Evolutionary conservation across 2,329 filamentous ascomycete species (phyloP), one percentile per base, ranked within the genome.

Genomic region (Botrytis deweyae): DNA sequence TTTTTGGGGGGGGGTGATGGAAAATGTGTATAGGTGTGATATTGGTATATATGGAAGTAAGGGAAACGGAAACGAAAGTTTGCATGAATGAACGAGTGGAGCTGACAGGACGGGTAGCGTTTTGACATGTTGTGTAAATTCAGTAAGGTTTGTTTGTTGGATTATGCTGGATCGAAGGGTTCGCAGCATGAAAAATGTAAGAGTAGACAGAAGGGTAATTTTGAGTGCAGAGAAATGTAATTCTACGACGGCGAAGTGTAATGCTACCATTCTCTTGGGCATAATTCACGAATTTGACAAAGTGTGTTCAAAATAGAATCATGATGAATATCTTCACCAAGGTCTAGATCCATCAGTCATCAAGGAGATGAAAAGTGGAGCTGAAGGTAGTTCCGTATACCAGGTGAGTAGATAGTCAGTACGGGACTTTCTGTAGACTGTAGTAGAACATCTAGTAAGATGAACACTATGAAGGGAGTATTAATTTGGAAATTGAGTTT

Each of bases 341-440:
- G 46, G 33, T 66, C 64, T 67, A 67, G 64, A 67, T 67, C 22
- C 44, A 16, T 66, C 64, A n/a, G 36, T 52, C 16, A 12, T 52
- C 44, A 38, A 46, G n/a, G 63, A 65, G 42, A 65, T 65, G 63
- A 65, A 67, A 52, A 52, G 64, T 40, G 64, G 64, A 52, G 64
- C 25, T 2, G 12, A 14, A 40, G 59, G 59, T 42, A 14, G 33
- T 40, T 25, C 46, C 46, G 33, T 61, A 22, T 61, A 20, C 61
- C 6, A 42, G 61, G 25, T 42, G 61, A 18, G 38, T 16, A 42
- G 46, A 52, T 25, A 52, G 46, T 25, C 46, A 5, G 22, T 25
- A 22, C 22, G 22, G 46, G 25, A 12, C 22, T 49, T 49, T 4
- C 46, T 49, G 22, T 12, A 49, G 46, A 49, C 4, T 25, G 46